Base-by-base conservation (phyloP, 176 grass and related monocot genomes). In the Aegilops speltoides region DNA sequence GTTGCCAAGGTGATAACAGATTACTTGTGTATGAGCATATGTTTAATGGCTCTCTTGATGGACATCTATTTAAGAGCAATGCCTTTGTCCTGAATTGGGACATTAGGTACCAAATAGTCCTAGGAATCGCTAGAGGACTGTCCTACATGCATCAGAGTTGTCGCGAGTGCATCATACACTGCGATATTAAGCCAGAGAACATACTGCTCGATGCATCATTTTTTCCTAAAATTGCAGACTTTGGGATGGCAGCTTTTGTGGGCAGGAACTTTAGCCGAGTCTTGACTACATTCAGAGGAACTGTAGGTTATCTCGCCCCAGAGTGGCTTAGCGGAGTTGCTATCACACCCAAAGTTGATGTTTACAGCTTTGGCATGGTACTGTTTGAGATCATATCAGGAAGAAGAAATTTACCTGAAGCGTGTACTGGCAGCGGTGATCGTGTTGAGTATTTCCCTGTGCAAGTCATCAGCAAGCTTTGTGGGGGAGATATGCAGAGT, bases 281-380 rank as follows among this genome's bases (percentile, higher is more conserved):
- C 19, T 22, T 95, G 48, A 92, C 93, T 17, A 86, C 93, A 41
- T 83, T 95, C 23, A 83, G 93, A 88, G 90, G 93, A 76, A 94
- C 89, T 25, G 86, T 75, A 24, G 93, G 93, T 3, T 95, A 95
- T 83, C 87, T 95, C 28, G 93, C 78, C 1, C 93, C 93, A 0
- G 90, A 92, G 81, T 95, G 93, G 93, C 81, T 95, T 40, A 76
- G 78, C 0, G 87, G 90, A 29, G 77, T 59, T 10, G 69, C 90
- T 7, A 60, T 95, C 41, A 92, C 90, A 19, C 25, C 79, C 23
- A 95, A 95, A 71, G 70, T 85, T 25, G 87, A 95, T 81, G 87
- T 95, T 16, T 95, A 94, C 37, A 87, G 80, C 64, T 94, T 89
- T 16, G 89, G 92, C 38, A 87, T 94, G 92, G 88, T 89, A 74